Evolutionary conservation across 495 filamentous ascomycete species (phyloP), one percentile per base, ranked within the genome.

Genomic region (Parathielavia appendiculata): DNA sequence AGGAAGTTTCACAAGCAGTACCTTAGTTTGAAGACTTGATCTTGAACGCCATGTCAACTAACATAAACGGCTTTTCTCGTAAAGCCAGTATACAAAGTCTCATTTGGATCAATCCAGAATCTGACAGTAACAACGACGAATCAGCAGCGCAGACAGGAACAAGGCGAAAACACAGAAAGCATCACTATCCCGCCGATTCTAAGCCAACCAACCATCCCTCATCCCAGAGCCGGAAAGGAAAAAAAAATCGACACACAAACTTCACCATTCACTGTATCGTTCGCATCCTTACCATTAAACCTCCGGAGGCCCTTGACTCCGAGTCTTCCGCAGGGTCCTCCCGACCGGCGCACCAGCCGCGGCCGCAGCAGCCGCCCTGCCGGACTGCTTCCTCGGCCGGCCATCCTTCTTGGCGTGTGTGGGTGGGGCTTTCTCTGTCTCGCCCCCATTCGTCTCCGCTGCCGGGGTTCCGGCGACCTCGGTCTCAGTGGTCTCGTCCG

Each of bases 271-370:
- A 61, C 47, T 34, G n/a, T 35, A 39, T 22, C 45, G 34, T 39
- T 51, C 52, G 26, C 22, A 36, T n/a, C 20, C 22, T 7, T 13
- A 26, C 9, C 17, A 13, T 55, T 39, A 51, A 12, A 36, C 26
- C 11, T 51, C 64, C 20, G 34, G 70, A 4, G 71, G 67, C 0
- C 75, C 75, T 61, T 79, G 76, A 50, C 75, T 77, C 54, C 76
- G 66, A 11, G 75, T 79, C 65, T 73, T 75, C 32, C 75, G 65
- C 50, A 58, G 56, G 0, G 77, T 75, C 43, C 62, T 67, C 0
- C 76, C 75, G 9, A 73, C 71, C 12, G 70, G 51, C 56, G 26
- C 19, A 8, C n/a, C n/a, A n/a, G n/a, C n/a, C n/a, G 45, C 41
- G n/a, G 39, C 10, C 1, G 40, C 23, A 0, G 51, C 39, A 0